Conservation (phyloP, 1,284 basidiomycete species). For the Cystobasidium pallidum region DNA sequence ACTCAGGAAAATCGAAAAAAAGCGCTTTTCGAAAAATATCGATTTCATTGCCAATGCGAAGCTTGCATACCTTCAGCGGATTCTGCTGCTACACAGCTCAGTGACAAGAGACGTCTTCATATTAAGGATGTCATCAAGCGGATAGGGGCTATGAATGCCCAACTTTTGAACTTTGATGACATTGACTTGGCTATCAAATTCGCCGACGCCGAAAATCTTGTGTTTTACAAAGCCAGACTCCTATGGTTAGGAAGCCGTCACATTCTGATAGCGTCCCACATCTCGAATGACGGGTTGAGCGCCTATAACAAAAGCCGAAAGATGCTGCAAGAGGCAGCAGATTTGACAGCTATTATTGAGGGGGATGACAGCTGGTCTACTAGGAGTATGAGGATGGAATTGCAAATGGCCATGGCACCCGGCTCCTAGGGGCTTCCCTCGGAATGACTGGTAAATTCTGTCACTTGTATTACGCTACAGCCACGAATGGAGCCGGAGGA, state of each 20-base stretch:
- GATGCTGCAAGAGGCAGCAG: constrained; percentile 17
- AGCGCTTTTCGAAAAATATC: constrained; percentile 5
- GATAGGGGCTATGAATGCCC: background rate
- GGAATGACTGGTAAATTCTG: too few relatives aligned
- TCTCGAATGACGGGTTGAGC: too few relatives aligned
- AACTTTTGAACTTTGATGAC: background rate
- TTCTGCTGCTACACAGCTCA: background rate
- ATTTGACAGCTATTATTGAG: background rate
- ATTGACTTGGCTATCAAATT: constrained; percentile 1
- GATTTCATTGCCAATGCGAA: constrained; percentile 33
- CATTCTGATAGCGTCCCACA: background rate
- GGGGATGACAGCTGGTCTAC: constrained; percentile 4
- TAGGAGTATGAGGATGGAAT: too few relatives aligned
- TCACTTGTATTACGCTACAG: too few relatives aligned
- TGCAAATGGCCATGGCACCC: too few relatives aligned
- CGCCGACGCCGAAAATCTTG: constrained; percentile 7
- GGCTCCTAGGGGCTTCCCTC: too few relatives aligned
- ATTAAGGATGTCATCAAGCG: background rate
- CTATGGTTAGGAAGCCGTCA: background rate
- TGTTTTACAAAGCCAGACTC: constrained; percentile 14
- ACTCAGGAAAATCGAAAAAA: background rate
- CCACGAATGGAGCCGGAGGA: too few relatives aligned
- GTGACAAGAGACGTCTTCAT: constrained; percentile 17
- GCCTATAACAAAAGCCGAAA: background rate
- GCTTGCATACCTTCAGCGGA: background rate